phyloP scores from a whole-genome alignment of 2,329 filamentous ascomycete species.

The Calonectria hawksworthii region DNA sequence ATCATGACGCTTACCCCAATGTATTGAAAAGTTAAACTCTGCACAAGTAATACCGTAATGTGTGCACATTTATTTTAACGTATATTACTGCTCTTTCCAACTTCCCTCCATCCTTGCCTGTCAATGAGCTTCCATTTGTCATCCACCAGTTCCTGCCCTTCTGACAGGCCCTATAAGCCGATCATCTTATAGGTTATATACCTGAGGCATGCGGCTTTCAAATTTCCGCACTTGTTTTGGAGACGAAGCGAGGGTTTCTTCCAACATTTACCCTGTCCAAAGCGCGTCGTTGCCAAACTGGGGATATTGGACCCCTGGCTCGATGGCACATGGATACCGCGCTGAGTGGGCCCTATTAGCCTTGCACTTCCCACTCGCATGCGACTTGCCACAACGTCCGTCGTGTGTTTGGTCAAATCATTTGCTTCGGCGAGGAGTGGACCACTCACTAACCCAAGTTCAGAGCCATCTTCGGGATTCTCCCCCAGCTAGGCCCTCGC shows the following conservation, averaged over 20 bases:
- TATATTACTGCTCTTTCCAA: too few relatives aligned
- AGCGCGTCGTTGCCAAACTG: background rate
- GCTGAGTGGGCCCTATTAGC: background rate
- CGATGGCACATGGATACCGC: slow-evolving; percentile 1
- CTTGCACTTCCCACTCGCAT: slow-evolving; percentile 12
- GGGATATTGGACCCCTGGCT: background rate
- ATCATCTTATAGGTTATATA: background rate
- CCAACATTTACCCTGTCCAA: background rate
- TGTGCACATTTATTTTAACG: background rate
- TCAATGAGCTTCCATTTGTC: background rate
- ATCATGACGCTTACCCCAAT: background rate
- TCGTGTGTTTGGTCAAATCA: slow-evolving; percentile 28
- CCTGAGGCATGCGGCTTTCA: background rate
- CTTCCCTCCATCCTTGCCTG: background rate
- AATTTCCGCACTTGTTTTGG: background rate
- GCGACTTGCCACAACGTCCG: slow-evolving; percentile 25
- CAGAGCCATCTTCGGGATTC: slow-evolving; percentile 25
- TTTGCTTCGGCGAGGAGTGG: slow-evolving; percentile 15
- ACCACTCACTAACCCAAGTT: slow-evolving; percentile 17
- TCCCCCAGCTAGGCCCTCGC: slow-evolving; percentile 13
- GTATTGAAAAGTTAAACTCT: background rate
- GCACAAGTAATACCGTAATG: background rate
- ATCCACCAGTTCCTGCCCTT: background rate
- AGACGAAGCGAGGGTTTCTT: background rate
- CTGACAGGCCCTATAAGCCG: background rate